These are phyloP conservation scores for Hypoxylon cercidicola DNA, from an alignment of 495 filamentous ascomycete species.

Conservation along the genomic window DNA sequence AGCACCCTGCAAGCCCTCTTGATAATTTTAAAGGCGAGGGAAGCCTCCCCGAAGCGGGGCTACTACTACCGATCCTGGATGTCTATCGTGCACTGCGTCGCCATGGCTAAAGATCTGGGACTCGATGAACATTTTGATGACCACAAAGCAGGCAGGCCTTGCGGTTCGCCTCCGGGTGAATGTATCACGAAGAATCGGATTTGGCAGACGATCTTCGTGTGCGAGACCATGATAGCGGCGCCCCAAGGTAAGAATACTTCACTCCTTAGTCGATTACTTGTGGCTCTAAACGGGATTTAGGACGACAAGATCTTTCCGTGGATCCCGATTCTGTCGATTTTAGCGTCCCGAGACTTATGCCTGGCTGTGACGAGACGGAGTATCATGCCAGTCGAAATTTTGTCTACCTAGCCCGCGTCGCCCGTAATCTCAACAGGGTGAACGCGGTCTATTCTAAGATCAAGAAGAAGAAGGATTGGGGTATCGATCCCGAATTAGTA, in stretches of 20 bases:
- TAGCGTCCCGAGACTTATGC: slow-evolving; percentile 67
- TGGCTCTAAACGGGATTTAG: slow-evolving; percentile 59
- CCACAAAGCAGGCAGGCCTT: slow-evolving; percentile 76
- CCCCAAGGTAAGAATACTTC: slow-evolving; percentile 77
- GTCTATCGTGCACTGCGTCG: slow-evolving; percentile 89
- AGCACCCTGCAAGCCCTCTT: slow-evolving; percentile 94
- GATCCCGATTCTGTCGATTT: slow-evolving; percentile 82
- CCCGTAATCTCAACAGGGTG: slow-evolving; percentile 81
- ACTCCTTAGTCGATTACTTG: neutral
- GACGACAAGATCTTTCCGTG: slow-evolving; percentile 83
- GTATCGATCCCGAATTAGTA: slow-evolving; percentile 83
- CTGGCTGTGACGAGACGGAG: slow-evolving; percentile 80
- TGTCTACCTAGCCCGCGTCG: slow-evolving; percentile 78
- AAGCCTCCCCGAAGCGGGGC: slow-evolving; percentile 88
- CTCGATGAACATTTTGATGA: slow-evolving; percentile 85
- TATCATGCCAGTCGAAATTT: slow-evolving; percentile 83
- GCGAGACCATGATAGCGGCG: slow-evolving; percentile 93
- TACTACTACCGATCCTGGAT: slow-evolving; percentile 99
- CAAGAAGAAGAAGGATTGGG: slow-evolving; percentile 89
- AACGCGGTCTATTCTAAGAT: slow-evolving; percentile 79
- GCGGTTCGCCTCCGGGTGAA: slow-evolving; percentile 74
- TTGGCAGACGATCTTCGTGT: slow-evolving; percentile 89
- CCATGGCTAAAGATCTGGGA: slow-evolving; percentile 93
- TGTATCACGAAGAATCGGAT: slow-evolving; percentile 86
- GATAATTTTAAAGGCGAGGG: slow-evolving; percentile 89